phyloP scores from a whole-genome alignment of 139 green algal genomes.

The Chlamydomonas sphaeroides region DNA sequence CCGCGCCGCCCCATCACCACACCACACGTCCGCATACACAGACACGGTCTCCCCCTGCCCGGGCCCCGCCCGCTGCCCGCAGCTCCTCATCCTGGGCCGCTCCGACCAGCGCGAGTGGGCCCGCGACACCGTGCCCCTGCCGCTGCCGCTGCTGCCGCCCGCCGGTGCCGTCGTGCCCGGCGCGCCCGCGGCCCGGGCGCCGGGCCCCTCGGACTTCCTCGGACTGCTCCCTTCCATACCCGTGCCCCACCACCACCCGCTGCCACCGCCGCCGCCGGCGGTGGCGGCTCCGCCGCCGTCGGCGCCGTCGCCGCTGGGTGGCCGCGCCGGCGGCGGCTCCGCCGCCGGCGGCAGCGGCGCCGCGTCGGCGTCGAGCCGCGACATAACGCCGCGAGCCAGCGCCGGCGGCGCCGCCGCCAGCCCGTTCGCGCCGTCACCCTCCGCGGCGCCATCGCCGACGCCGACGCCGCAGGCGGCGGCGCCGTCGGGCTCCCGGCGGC shows the following conservation, averaged over 20 bases:
- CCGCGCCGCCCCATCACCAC: too few species aligned
- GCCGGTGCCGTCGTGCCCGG: too few species aligned
- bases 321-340: background rate
- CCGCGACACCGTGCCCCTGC: conserved; percentile 24
- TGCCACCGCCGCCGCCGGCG: background rate
- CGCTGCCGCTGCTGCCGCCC: background rate
- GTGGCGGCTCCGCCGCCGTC: background rate
- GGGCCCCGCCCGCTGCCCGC: background rate
- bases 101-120: conserved; percentile 39
- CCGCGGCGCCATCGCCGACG: background rate
- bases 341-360: background rate
- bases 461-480: background rate
- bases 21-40: too few species aligned
- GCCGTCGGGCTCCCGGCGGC: background rate
- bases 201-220: conserved; percentile 30
- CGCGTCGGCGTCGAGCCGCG: too few species aligned
- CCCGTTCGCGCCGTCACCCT: too few species aligned
- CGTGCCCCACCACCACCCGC: conserved; percentile 6
- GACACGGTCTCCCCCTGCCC: background rate
- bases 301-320: background rate
- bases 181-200: background rate
- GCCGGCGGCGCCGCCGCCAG: too few species aligned
- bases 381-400: background rate
- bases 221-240: conserved; percentile 49
- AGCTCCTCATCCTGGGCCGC: conserved; percentile 28